Base-by-base conservation (phyloP, 2,329 filamentous ascomycete species). In the Shiraia bambusicola region DNA sequence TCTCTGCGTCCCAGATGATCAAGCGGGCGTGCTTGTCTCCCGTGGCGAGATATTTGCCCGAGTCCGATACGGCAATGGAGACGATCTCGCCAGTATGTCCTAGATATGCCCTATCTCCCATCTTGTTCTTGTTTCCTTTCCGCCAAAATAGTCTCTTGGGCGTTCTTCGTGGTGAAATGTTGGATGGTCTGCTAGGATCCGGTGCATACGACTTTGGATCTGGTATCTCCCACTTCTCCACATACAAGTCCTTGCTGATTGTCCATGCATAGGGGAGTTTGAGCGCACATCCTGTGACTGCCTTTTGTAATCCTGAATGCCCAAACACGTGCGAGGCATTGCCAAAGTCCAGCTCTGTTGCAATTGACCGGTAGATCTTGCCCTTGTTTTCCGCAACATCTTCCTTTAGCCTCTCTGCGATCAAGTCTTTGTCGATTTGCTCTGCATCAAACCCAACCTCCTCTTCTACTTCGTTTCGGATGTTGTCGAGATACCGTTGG, bases 301-400 rank as follows among this genome's bases (percentile, higher is more conserved):
- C 76, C 60, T 84, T 81, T 37, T 86, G 86, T 40, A 86, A 85
- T 68, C 94, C 88, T 65, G 85, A 86, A 55, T 86, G 83, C 67
- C 93, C 92, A 52, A 86, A 79, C 4, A 83, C 83, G 64, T 87
- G 81, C 12, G 78, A 76, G 27, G 87, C 85, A 25, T 76, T 72
- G 36, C 74, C 74, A 65, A 94, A 86, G 49, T 84, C 81, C 50
- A 95, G 76, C 53, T 87, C 80, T 15, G 79, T 74, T 26, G 87
- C 87, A 55, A 98, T 80, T 65, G 82, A 81, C 37, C 89, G 81
- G 72, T 95, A 97, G 35, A 95, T 79, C 57, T 86, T 86, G 43
- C 93, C 93, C 72, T 96, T 96, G 41, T 82, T 82, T 72, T 96
- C 93, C 37, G 93, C 83, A 30, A 93, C 88, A 66, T 97, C 93